Base-by-base conservation (phyloP, 2,329 filamentous ascomycete genomes). In the Curvularia hawaiiensis region DNA sequence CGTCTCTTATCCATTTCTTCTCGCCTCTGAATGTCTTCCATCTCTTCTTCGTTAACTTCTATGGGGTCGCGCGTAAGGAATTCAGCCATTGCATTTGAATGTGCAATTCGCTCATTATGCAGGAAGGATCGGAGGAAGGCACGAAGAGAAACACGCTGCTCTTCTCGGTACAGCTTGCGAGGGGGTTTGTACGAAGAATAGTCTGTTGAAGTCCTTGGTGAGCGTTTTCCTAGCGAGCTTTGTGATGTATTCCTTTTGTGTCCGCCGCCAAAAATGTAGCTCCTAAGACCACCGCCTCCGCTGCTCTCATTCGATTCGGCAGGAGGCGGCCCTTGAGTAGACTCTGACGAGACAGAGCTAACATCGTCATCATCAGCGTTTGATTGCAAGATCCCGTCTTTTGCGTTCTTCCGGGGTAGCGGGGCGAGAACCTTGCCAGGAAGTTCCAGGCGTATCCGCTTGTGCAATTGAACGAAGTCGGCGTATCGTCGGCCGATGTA, bases 361-460 rank as follows among this genome's bases (percentile, higher is more conserved):
- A 82, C 85, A 74, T 94, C 91, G 41, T 91, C 90, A 62, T 87
- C 85, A 48, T 79, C 79, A 31, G 82, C 84, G 22, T 83, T 84
- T 40, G 79, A 69, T 47, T 74, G 80, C 59, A 86, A 82, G 7
- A 90, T 81, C 2, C 88, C 88, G 63, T 88, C 88, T 20, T 88
- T 85, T 77, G 94, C 96, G 77, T 97, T 97, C 84, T 98, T 98
- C 73, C 89, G 89, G 0, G 95, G 95, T 49, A 98, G 79, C 1
- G 92, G 86, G 11, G 93, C 91, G 3, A 99, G 82, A 6, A 97
- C 85, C 70, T 96, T 96, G 18, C 95, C 95, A 0, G 95, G 95
- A 52, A 98, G 82, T 77, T 99, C 95, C 12, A 88, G 86, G 35
- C 90, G 88, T 59, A 99, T 77, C 62, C 85, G 85, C 76, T 90